These are phyloP conservation scores for Peronospora belbahrii DNA, from an alignment of 352 stramenopile species.

Conservation along the genomic window DNA sequence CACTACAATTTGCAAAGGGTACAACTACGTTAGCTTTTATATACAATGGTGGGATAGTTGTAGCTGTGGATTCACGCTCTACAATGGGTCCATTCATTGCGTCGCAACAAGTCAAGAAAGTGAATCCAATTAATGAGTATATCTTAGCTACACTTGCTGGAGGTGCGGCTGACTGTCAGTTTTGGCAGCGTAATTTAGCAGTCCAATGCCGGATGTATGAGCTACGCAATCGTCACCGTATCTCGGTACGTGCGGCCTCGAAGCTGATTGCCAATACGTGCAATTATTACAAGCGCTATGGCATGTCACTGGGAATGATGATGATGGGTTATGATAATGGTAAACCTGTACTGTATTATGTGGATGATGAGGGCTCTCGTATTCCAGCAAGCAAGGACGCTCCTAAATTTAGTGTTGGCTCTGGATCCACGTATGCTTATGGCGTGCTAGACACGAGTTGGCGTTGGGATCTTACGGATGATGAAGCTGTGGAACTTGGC, in stretches of 20 bases:
- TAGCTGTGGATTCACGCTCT: constrained; percentile 98
- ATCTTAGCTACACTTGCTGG: constrained; percentile 98
- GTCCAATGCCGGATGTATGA: constrained; percentile 96
- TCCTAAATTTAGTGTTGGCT: constrained; percentile 98
- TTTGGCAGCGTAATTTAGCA: constrained; percentile 98
- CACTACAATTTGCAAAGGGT: constrained; percentile 97
- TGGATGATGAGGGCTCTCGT: constrained; percentile 99
- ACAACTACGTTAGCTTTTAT: constrained; percentile 99
- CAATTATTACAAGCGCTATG: constrained; percentile 91
- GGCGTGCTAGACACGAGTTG: constrained; percentile 97
- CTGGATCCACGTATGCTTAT: constrained; percentile 98
- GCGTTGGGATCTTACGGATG: constrained; percentile 93
- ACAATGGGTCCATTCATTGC: constrained; percentile 99
- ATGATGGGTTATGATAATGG: constrained; percentile 99
- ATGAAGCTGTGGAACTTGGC: constrained; percentile 98
- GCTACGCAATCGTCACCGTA: constrained; percentile 98
- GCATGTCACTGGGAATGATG: constrained; percentile 98
- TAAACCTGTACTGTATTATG: constrained; percentile 98
- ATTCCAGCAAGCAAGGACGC: constrained; percentile 92
- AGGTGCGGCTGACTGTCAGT: constrained; percentile 98
- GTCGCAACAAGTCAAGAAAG: constrained; percentile 98
- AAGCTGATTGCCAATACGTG: constrained; percentile 99
- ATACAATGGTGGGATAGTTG: constrained; percentile 96
- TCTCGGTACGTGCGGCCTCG: constrained; percentile 96
- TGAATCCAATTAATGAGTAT: constrained; percentile 99